Conservation (phyloP, 345 rosid species). For the Theobroma cacao region DNA sequence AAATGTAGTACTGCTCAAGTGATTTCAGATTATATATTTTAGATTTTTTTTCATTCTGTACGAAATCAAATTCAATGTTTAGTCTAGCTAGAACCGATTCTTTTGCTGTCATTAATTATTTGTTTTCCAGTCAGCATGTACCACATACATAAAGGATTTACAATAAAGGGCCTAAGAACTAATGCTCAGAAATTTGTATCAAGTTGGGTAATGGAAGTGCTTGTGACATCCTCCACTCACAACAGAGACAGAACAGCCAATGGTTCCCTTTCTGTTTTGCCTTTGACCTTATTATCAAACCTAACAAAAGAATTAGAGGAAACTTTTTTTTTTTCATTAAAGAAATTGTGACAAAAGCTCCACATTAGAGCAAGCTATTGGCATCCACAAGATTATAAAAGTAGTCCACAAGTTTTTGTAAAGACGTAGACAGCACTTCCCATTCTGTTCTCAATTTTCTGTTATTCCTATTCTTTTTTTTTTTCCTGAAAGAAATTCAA, state of each 20-base stretch:
- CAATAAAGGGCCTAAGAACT: background rate
- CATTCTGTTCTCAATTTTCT: slow-evolving; percentile 13
- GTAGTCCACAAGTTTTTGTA: slow-evolving; percentile 36
- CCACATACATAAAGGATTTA: too few species aligned
- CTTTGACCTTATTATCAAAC: slow-evolving; percentile 7
- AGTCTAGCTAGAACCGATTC: too few species aligned
- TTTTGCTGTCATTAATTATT: too few species aligned
- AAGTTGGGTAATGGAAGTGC: background rate
- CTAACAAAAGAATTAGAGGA: background rate
- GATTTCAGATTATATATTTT: background rate
- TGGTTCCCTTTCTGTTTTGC: background rate
- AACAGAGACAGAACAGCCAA: background rate
- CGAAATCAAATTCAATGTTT: too few species aligned
- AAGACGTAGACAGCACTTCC: slow-evolving; percentile 28
- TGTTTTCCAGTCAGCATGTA: too few species aligned
- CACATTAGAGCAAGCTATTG: background rate
- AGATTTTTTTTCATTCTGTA: too few species aligned
- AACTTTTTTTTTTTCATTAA: slow-evolving; percentile 9
- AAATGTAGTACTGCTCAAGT: background rate
- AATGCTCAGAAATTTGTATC: background rate
- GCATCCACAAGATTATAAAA: slow-evolving; percentile 36
- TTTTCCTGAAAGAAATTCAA: background rate
- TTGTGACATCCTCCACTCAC: background rate
- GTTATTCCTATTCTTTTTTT: slow-evolving; percentile 21
- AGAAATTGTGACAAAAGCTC: slow-evolving; percentile 1